Evolutionary conservation across 176 grass and related monocot genomes (phyloP), one percentile per base, ranked within the genome.

Genomic region (Sorghum bicolor): DNA sequence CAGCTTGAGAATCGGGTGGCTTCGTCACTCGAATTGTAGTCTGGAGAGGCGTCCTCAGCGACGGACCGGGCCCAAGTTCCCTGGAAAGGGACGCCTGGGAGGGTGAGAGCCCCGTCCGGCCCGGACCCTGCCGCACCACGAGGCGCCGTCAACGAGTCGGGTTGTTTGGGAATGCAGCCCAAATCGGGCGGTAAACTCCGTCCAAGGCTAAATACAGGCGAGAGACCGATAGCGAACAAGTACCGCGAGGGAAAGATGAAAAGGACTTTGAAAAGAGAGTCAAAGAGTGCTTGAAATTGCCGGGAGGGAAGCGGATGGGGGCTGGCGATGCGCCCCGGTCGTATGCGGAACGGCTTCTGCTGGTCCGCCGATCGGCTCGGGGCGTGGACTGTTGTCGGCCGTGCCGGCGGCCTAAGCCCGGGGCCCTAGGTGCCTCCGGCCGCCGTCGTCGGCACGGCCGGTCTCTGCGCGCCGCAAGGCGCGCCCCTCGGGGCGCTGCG

Each of bases 231-330:
- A 89, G 83, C 74, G 63, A 92, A 92, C 83, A 92, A 58, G 53
- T 58, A 58, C 53, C 53, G 8, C 22, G 53, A 24, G 53, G 57
- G 57, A 26, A 61, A 61, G 57, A 61, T 26, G 57, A 61, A 61
- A 61, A 26, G 57, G 57, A 61, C 57, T 12, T 61, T 26, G 57
- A 61, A 61, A 61, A 61, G n/a, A 90, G 88, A 90, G 88, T 86
- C 88, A 90, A 90, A 87, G 79, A 90, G 88, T 90, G 74, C 88
- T 90, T 86, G 84, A 90, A 91, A 91, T 91, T 91, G 84, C 67
- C 89, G 58, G 75, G 84, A 91, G 89, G 84, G 80, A 91, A 91
- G 89, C 84, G 84, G 89, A 91, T 91, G 52, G 52, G 20, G 52
- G 52, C 52, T n/a, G 50, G 19, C 50, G 50, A 53, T 20, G 50